Base-by-base conservation (phyloP, 2,329 filamentous ascomycete species). In the Penicillium sp. region DNA sequence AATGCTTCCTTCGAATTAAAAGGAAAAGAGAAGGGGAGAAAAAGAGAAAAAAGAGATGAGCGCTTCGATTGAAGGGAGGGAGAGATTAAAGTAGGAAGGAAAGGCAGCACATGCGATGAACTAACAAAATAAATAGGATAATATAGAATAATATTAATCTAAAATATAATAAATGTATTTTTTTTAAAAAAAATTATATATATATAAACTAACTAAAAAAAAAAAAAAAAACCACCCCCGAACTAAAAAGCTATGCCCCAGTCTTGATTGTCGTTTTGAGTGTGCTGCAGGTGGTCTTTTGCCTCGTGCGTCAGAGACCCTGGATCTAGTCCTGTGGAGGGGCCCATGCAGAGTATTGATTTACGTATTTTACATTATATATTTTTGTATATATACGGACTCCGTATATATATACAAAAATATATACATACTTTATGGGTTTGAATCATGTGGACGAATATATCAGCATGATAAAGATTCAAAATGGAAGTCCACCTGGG, bases 231-330 rank as follows among this genome's bases (percentile, higher is more conserved):
- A 51, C 41, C 17, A 17, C 2, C 17, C 44, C 28, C 22, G 37
- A 48, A 48, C 35, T 53, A 57, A 53, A 56, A 56, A 51, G 53
- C 49, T 50, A 33, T 53, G 52, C 51, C 45, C 57, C 48, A 47
- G 58, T 60, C 48, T 57, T 57, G 47, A 48, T 69, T 63, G 62
- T 68, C 67, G 61, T 68, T 69, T 68, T 62, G 64, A 69, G 66
- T 58, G 60, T 63, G 62, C 62, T 69, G 67, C 67, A 70, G 64
- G 64, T 65, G 65, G 63, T 65, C 66, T 67, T 67, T 67, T 68
- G 57, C 64, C 63, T 68, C 61, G 63, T 68, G 66, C 65, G 65
- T 70, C 64, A 69, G 65, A 67, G 62, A 65, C 65, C 66, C 65
- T 67, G 61, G 66, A 70, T 68, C 67, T 70, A 69, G 55, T 53